These are phyloP conservation scores for Eutrema yunnanense DNA, from an alignment of 345 rosid genomes.

Conservation along the genomic window DNA sequence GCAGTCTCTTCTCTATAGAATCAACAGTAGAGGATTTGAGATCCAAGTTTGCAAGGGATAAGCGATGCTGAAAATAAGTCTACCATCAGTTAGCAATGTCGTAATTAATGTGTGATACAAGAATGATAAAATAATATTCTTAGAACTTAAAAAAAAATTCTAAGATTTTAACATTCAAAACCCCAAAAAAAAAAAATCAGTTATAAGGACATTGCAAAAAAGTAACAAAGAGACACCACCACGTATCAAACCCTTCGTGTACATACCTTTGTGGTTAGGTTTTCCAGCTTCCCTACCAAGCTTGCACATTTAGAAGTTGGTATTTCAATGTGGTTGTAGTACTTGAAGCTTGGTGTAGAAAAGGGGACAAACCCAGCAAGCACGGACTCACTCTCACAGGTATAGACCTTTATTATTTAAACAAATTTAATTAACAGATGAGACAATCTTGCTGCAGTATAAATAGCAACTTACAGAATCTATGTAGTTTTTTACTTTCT, in stretches of 20 bases:
- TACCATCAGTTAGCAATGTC: neutral
- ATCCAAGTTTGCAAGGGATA: conserved; percentile 33
- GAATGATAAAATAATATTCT: neutral
- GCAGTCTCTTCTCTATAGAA: conserved; percentile 39
- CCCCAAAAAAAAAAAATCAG: no score
- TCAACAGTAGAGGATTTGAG: conserved; percentile 26
- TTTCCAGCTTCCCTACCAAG: conserved; percentile 28
- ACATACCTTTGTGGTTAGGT: conserved; percentile 45
- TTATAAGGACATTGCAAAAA: no score
- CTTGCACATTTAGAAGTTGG: conserved; percentile 19
- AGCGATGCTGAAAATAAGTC: conserved; percentile 43
- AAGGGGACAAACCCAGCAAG: conserved; percentile 54
- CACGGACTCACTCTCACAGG: conserved; percentile 55
- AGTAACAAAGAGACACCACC: neutral
- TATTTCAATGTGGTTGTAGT: conserved; percentile 32
- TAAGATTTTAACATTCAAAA: neutral
- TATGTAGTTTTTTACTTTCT: neutral
- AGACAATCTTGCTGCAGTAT: neutral
- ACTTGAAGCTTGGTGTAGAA: conserved; percentile 53
- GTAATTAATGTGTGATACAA: neutral
- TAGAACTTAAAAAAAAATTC: neutral
- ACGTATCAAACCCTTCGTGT: neutral
- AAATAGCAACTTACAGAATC: neutral
- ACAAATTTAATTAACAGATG: neutral
- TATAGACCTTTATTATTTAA: conserved; percentile 54